Evolutionary conservation across 257 asterid species (phyloP).

Genomic region (Petrea volubilis): DNA sequence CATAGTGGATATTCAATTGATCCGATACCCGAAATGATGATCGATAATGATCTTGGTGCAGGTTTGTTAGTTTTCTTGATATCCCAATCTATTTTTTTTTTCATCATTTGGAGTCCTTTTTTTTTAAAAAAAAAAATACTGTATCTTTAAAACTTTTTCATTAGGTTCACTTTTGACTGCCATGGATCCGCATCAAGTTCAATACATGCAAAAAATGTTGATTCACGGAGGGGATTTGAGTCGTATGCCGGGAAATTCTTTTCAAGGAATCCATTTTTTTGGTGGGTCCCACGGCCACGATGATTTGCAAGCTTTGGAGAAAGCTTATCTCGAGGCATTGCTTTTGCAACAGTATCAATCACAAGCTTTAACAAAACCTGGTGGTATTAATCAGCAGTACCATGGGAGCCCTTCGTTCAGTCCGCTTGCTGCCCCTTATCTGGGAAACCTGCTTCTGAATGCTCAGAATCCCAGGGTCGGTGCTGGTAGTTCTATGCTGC

Average conservation of each 20-base stretch:
- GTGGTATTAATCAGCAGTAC: conserved; percentile 40
- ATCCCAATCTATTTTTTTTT: background rate
- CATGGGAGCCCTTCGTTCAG: conserved; percentile 35
- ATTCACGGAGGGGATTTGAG: conserved; percentile 36
- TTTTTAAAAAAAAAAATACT: background rate
- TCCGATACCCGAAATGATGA: conserved; percentile 24
- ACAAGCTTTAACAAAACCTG: conserved; percentile 34
- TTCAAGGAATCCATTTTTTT: conserved; percentile 39
- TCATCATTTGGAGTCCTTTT: background rate
- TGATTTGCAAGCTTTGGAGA: conserved; percentile 62
- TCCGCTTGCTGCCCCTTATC: conserved; percentile 32
- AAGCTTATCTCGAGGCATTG: conserved; percentile 66
- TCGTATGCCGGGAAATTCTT: conserved; percentile 33
- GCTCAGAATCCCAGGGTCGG: conserved; percentile 34
- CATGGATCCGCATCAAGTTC: conserved; percentile 46
- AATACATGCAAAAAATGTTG: conserved; percentile 38
- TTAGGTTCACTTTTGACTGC: conserved; percentile 53
- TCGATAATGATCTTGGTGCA: conserved; percentile 20
- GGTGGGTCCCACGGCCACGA: conserved; percentile 40
- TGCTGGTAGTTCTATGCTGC: conserved; percentile 40
- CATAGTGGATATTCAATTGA: conserved; percentile 29
- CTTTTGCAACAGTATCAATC: conserved; percentile 60
- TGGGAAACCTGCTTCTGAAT: conserved; percentile 34
- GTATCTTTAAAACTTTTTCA: too few species aligned
- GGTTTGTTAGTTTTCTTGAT: conserved; percentile 18